A percentile compares a stretch with the other conserved stretches of the same genome.
phyloP scores from a whole-genome alignment of 176 grass and related monocot species.

The Triticum turgidum region DNA sequence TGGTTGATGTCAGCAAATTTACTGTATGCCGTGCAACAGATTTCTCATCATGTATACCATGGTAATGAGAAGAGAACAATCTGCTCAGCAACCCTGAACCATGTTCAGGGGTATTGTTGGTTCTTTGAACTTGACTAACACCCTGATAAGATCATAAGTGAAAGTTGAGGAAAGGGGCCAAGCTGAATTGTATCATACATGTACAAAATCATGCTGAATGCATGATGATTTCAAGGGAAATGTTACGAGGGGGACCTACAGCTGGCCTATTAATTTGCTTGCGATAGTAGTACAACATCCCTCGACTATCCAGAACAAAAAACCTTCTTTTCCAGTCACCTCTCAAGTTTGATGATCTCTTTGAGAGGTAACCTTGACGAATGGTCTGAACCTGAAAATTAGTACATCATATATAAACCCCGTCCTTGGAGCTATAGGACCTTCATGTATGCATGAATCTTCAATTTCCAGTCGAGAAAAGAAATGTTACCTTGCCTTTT shows the following conservation, averaged over 20 bases:
- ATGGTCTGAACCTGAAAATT: conserved; percentile 87
- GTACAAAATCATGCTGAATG: neutral
- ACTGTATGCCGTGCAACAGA: conserved; percentile 96
- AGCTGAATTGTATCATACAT: conserved; percentile 20
- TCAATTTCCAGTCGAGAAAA: conserved; percentile 9
- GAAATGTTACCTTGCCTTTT: conserved; percentile 75
- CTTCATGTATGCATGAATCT: conserved; percentile 18
- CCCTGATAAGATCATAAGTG: conserved; percentile 52
- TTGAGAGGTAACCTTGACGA: conserved; percentile 96
- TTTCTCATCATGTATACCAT: conserved; percentile 92
- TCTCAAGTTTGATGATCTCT: conserved; percentile 94
- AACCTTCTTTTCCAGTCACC: conserved; percentile 99
- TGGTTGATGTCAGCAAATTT: conserved; percentile 93
- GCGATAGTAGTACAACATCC: conserved; percentile 98
- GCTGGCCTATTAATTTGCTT: conserved; percentile 83
- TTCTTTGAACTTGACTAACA: conserved; percentile 58
- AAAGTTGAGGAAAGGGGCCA: conserved; percentile 31
- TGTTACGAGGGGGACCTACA: conserved; percentile 49
- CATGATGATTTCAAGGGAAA: conserved; percentile 33
- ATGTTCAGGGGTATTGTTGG: conserved; percentile 59
- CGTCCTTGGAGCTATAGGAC: neutral
- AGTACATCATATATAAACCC: conserved; percentile 13
- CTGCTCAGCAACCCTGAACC: conserved; percentile 93
- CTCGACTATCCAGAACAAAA: conserved; percentile 98
- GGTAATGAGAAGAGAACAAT: conserved; percentile 99